Percentiles rank a stretch among this genome's conserved stretches.
phyloP scores from a whole-genome alignment of 176 grass and related monocot genomes.

The Oryza rufipogon region DNA sequence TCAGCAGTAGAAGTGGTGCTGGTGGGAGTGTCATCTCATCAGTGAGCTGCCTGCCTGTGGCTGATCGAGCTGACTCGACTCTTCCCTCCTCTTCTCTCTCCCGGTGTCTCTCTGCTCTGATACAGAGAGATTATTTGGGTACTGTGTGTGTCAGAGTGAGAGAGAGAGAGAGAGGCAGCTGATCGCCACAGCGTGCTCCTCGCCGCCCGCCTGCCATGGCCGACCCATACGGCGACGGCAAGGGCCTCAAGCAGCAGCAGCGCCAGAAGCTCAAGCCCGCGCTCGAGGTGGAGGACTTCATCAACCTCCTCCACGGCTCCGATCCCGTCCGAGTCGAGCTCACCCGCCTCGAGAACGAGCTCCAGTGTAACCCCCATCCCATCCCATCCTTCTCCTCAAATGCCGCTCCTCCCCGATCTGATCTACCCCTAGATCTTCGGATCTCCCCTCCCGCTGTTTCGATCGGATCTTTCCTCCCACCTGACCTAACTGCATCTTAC shows the following conservation, averaged over 20 bases:
- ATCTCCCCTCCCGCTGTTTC: slow-evolving; percentile 17
- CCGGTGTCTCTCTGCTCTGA: not conserved
- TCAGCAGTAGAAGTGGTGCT: too few species aligned
- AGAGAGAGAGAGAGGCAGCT: not conserved
- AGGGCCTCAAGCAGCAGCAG: slow-evolving; percentile 40
- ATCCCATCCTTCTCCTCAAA: not conserved
- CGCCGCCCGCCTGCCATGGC: slow-evolving; percentile 41
- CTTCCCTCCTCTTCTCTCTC: too few species aligned
- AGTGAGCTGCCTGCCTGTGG: too few species aligned
- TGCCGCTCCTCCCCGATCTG: not conserved
- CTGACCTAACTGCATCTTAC: not conserved
- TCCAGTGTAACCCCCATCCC: slow-evolving; percentile 38
- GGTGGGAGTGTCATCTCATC: too few species aligned
- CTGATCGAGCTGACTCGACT: too few species aligned
- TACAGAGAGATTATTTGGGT: not conserved
- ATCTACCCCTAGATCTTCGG: slow-evolving; percentile 15
- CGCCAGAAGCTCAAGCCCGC: slow-evolving; percentile 60
- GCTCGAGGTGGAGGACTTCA: slow-evolving; percentile 95
- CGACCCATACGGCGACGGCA: slow-evolving; percentile 51
- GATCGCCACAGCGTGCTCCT: not conserved
- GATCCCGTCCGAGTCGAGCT: slow-evolving; percentile 94
- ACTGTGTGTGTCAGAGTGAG: not conserved
- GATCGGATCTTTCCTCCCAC: slow-evolving; percentile 1
- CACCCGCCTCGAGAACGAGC: slow-evolving; percentile 92
- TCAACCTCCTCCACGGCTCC: slow-evolving; percentile 97